Evolutionary conservation across 2,329 filamentous ascomycete species (phyloP).

Genomic region (Metarhizium sp.): DNA sequence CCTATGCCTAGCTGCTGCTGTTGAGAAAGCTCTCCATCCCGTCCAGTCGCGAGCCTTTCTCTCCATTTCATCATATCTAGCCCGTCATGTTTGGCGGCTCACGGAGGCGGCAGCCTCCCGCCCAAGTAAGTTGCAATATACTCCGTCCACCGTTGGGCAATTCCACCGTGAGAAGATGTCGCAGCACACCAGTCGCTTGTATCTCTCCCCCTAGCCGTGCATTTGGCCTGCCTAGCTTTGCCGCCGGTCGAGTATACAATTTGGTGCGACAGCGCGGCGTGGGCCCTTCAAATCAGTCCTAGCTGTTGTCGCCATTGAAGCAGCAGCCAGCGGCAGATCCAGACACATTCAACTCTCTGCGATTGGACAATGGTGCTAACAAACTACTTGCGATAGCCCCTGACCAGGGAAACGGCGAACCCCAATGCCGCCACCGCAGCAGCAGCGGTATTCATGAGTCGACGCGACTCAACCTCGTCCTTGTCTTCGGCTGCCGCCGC

Average conservation of each 20-base stretch:
- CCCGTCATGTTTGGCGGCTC: constrained; percentile 39
- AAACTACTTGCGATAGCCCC: constrained; percentile 38
- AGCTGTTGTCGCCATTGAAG: no score
- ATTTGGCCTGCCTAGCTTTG: no score
- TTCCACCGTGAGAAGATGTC: not conserved
- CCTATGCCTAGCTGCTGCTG: constrained; percentile 8
- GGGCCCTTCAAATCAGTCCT: no score
- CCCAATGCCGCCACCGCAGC: constrained; percentile 72
- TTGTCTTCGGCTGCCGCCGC: constrained; percentile 82
- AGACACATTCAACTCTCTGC: not conserved
- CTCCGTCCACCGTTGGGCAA: not conserved
- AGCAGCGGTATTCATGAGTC: constrained; percentile 64
- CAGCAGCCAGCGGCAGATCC: not conserved
- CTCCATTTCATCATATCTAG: not conserved
- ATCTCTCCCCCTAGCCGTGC: no score
- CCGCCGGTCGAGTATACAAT: no score
- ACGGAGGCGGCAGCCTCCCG: constrained; percentile 37
- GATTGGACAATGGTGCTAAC: not conserved
- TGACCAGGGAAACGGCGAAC: constrained; percentile 55
- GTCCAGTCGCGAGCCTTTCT: constrained; percentile 1
- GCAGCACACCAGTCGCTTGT: not conserved
- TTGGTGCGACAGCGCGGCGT: no score
- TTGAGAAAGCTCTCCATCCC: constrained; percentile 7
- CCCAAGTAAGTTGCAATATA: constrained; percentile 31
- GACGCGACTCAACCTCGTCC: constrained; percentile 52